A percentile compares a stretch with the other conserved stretches of the same genome.
Evolutionary conservation across 2,329 filamentous ascomycete species (phyloP).

Genomic region (Lanzia echinophila): DNA sequence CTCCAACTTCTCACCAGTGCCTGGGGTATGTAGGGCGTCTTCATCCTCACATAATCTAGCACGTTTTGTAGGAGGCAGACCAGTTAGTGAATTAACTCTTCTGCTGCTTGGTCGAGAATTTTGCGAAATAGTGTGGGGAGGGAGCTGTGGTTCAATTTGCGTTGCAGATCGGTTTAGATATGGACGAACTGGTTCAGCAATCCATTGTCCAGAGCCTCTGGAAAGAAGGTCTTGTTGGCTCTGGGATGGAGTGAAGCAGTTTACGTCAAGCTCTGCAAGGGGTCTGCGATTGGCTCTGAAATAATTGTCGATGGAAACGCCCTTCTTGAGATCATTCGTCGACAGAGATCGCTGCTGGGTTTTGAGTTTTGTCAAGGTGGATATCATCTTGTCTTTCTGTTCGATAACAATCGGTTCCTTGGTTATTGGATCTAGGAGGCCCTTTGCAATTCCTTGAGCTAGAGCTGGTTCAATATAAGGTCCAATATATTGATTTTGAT

Average conservation of each 20-base stretch:
- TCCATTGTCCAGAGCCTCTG: slow-evolving; percentile 49
- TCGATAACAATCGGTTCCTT: slow-evolving; percentile 49
- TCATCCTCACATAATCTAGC: slow-evolving; percentile 44
- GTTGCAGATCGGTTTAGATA: slow-evolving; percentile 22
- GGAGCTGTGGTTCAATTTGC: slow-evolving; percentile 30
- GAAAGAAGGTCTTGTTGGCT: slow-evolving; percentile 54
- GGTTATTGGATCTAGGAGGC: slow-evolving; percentile 84
- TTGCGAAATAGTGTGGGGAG: slow-evolving; percentile 30
- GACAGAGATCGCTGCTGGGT: slow-evolving; percentile 21
- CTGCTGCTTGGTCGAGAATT: slow-evolving; percentile 35
- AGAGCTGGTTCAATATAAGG: slow-evolving; percentile 59
- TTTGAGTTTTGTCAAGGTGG: slow-evolving; percentile 16
- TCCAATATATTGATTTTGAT: slow-evolving; percentile 78
- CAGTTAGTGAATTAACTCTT: slow-evolving; percentile 33
- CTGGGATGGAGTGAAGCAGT: slow-evolving; percentile 59
- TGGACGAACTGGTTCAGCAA: slow-evolving; percentile 38
- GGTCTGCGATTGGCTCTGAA: slow-evolving; percentile 59
- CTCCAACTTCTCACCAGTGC: slow-evolving; percentile 25
- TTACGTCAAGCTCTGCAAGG: slow-evolving; percentile 60
- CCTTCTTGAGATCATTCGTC: slow-evolving; percentile 49
- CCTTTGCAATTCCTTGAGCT: slow-evolving; percentile 68
- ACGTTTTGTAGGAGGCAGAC: slow-evolving; percentile 42
- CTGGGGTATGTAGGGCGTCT: slow-evolving; percentile 23
- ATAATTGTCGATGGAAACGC: slow-evolving; percentile 55
- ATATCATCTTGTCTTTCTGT: slow-evolving; percentile 18